A percentile compares a stretch with the other conserved stretches of the same genome.
phyloP scores from a whole-genome alignment of 495 filamentous ascomycete genomes.

The Neurospora tetraspora region DNA sequence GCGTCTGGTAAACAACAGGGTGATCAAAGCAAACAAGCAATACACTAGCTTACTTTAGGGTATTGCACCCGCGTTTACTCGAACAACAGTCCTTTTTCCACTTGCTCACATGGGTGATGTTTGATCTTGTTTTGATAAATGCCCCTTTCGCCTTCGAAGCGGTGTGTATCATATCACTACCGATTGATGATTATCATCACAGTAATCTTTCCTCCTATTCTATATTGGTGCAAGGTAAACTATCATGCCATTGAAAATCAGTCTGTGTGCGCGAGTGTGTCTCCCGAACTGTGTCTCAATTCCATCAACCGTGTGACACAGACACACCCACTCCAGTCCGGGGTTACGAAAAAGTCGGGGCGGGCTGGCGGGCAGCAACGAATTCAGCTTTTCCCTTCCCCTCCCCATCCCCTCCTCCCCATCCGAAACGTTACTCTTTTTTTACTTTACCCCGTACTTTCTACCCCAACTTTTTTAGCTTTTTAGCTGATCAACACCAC shows the following conservation, averaged over 20 bases:
- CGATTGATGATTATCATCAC: not conserved
- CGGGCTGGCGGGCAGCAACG: not conserved
- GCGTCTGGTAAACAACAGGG: not conserved
- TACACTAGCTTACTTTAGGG: not conserved
- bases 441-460: not conserved
- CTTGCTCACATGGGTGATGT: not conserved
- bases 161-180: not conserved
- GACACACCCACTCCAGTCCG: not conserved
- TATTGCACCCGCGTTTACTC: not conserved
- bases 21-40: not conserved
- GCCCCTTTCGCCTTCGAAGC: not conserved
- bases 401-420: not conserved
- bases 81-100: not conserved
- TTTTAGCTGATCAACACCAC: not conserved
- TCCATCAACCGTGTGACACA: not conserved
- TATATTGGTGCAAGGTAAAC: not conserved
- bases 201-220: not conserved
- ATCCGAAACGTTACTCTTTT: not conserved
- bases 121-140: not conserved
- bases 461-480: not conserved
- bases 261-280: not conserved
- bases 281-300: not conserved
- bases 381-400: not conserved
- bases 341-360: not conserved
- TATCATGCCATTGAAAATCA: not conserved